Percentiles rank a stretch among this genome's conserved stretches.
Evolutionary conservation across 2,329 filamentous ascomycete species (phyloP).

Genomic region (Fusarium sp.): DNA sequence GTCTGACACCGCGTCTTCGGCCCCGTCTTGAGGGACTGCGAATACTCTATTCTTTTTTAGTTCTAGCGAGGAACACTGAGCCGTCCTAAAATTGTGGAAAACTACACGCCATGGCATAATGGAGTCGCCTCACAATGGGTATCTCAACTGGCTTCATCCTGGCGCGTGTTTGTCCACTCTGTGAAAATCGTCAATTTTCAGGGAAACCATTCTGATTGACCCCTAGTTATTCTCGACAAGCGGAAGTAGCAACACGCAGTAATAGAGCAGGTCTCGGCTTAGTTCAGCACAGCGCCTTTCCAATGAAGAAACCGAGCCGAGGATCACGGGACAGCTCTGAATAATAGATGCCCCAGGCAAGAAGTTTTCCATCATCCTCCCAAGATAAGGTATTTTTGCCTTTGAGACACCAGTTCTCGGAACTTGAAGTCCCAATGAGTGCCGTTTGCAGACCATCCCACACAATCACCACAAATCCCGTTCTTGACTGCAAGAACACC

Average conservation of each 20-base stretch:
- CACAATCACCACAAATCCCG: slow-evolving; percentile 24
- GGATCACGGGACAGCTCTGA: neutral
- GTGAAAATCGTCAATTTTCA: slow-evolving; percentile 10
- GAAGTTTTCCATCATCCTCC: neutral
- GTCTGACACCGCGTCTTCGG: slow-evolving; percentile 16
- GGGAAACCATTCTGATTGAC: slow-evolving; percentile 4
- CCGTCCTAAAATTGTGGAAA: slow-evolving; percentile 5
- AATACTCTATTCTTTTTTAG: slow-evolving; percentile 5
- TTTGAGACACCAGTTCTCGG: slow-evolving; percentile 1
- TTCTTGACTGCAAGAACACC: slow-evolving; percentile 17
- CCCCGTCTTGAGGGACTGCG: slow-evolving; percentile 12
- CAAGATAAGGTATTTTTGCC: neutral
- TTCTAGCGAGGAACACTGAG: slow-evolving; percentile 8
- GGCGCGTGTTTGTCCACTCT: slow-evolving; percentile 14
- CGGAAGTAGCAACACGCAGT: slow-evolving; percentile 17
- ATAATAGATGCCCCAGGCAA: neutral
- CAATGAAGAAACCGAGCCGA: neutral
- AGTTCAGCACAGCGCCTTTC: slow-evolving; percentile 13
- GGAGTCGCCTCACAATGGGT: slow-evolving; percentile 27
- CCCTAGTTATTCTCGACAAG: neutral
- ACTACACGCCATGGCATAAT: slow-evolving; percentile 22
- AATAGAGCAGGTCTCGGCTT: slow-evolving; percentile 26
- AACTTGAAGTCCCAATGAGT: slow-evolving; percentile 16
- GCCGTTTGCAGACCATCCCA: slow-evolving; percentile 17
- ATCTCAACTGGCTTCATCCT: slow-evolving; percentile 36